Base-by-base conservation (phyloP, 1,284 basidiomycete species). In the Papiliotrema nemorosa region DNA sequence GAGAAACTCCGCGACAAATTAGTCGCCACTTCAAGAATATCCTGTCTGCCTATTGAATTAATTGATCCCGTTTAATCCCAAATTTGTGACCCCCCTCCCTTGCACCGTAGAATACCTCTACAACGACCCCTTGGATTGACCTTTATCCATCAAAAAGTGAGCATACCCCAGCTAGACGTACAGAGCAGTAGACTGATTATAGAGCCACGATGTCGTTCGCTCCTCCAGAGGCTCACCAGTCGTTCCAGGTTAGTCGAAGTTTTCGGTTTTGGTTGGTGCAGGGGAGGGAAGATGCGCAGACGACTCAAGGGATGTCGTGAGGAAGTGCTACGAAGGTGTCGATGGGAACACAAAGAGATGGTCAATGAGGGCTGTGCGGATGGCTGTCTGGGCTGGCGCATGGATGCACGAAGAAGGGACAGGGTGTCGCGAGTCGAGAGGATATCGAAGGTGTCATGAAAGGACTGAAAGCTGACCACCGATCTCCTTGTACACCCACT, bases 191-290 rank as follows among this genome's bases (percentile, higher is more conserved):
- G 38, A 16, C 21, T 16, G 21, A 16, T 16, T 39, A 13, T 39
- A 39, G 38, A 18, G 54, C 59, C 62, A 70, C 53, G 53, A 91
- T 91, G 91, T 93, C 90, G 77, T 87, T 94, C 78, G 90, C 92
- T 72, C 84, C 91, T 53, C 91, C 90, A 53, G 91, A 94, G 78
- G 76, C 87, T 61, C 89, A 94, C 76, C 84, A 88, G 74, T 89
- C 93, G 78, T 93, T 92, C 79, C 90, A 92, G 81, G 88, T 88
- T 58, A 58, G 79, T 72, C 40, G 29, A 37, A 9, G 21, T 54
- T 37, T 43, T 33, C 44, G 39, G 22, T 46, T 5, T 36, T 34
- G 10, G 14, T 9, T 21, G 39, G 29, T 38, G 37, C 21, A 35
- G 27, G 26, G 53, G 50, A 34, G 25, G 38, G 18, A 33, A 35